Evolutionary conservation across 78 protist species (phyloP).

Genomic region (Dictyostelium citrinum): DNA sequence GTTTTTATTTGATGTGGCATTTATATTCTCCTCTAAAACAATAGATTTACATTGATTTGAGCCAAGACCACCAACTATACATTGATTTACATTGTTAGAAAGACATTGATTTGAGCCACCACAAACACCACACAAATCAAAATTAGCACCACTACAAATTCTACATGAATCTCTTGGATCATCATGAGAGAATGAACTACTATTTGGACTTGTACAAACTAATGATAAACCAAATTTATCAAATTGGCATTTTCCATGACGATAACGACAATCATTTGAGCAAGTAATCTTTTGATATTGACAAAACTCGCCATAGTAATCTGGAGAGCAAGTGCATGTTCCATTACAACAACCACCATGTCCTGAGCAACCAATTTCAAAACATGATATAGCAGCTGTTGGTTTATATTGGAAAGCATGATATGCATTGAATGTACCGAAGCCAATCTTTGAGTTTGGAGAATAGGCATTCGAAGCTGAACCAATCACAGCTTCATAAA

Average conservation of each 20-base stretch:
- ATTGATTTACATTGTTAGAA: background rate
- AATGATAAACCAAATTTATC: slow-evolving; percentile 14
- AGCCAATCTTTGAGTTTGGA: slow-evolving; percentile 9
- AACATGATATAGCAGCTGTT: background rate
- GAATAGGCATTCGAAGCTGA: background rate
- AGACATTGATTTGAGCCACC: slow-evolving; percentile 1
- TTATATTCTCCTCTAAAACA: background rate
- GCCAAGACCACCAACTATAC: background rate
- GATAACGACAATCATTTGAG: background rate
- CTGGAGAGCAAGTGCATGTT: slow-evolving; percentile 43
- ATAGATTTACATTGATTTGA: background rate
- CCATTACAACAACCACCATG: slow-evolving; percentile 62
- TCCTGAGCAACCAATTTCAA: slow-evolving; percentile 3
- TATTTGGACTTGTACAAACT: background rate
- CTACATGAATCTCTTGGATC: background rate
- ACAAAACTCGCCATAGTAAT: slow-evolving; percentile 31
- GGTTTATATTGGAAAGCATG: slow-evolving; percentile 20
- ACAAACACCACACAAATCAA: slow-evolving; percentile 44
- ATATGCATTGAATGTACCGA: slow-evolving; percentile 33
- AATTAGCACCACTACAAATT: background rate
- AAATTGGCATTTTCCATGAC: slow-evolving; percentile 41
- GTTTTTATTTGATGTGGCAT: background rate
- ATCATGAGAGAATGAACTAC: background rate
- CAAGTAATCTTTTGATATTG: slow-evolving; percentile 5
- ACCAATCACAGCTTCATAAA: slow-evolving; percentile 25